Conservation (phyloP, 2,329 filamentous ascomycete genomes). For the Xylariaceae sp. region DNA sequence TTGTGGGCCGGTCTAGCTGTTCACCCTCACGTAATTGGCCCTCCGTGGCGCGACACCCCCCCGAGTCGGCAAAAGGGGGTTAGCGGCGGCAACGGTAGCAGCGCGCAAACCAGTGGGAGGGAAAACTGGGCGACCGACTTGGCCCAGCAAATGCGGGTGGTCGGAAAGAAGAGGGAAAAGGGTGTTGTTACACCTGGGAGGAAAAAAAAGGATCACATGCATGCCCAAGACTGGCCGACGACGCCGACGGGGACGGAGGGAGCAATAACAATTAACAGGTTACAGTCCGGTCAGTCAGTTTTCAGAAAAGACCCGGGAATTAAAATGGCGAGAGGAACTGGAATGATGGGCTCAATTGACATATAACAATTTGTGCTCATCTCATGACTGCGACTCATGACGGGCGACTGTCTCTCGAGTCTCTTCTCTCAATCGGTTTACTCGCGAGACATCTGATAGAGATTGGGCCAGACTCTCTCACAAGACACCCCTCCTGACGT, state of each 20-base stretch:
- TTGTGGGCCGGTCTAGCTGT: slow-evolving; percentile 14
- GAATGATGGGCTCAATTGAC: no score
- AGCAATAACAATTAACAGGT: not conserved
- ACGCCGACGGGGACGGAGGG: not conserved
- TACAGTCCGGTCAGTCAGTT: no score
- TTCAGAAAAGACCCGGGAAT: no score
- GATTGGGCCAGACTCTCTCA: no score
- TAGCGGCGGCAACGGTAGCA: slow-evolving; percentile 7
- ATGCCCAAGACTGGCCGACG: not conserved
- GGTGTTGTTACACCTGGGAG: not conserved
- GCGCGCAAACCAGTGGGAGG: not conserved
- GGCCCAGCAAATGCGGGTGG: not conserved
- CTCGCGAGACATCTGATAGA: no score
- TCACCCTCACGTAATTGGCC: slow-evolving; percentile 9
- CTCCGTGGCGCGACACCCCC: not conserved
- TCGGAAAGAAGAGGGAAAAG: not conserved
- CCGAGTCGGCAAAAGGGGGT: slow-evolving; percentile 9
- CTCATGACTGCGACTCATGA: no score
- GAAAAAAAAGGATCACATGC: not conserved
- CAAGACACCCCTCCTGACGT: no score
- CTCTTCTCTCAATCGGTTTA: no score
- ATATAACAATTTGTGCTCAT: no score
- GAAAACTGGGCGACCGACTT: not conserved
- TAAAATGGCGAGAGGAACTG: no score
- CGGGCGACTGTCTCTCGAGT: no score